Percentiles rank a stretch among this genome's conserved stretches.
phyloP scores from a whole-genome alignment of 805 yeast genomes.

The Ogataea chonburiensis region DNA sequence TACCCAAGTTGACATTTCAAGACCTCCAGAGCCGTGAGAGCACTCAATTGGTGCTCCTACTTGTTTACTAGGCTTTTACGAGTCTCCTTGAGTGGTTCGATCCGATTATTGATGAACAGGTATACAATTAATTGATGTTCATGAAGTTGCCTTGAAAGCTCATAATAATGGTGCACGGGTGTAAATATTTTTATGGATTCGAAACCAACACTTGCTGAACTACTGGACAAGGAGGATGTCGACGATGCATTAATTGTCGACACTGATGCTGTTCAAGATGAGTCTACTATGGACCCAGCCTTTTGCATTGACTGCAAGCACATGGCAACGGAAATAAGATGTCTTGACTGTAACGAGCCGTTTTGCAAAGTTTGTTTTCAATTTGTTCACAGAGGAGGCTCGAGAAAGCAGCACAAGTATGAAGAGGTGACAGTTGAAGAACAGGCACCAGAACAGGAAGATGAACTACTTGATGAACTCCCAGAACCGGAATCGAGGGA shows the following conservation, averaged over 20 bases:
- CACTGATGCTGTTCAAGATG: conserved; percentile 27
- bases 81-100: too few species aligned
- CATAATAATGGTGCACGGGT: conserved; percentile 14
- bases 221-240: conserved; percentile 28
- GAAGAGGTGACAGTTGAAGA: conserved; percentile 26
- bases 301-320: conserved; percentile 72
- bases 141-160: too few species aligned
- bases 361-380: conserved; percentile 71
- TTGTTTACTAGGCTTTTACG: too few species aligned
- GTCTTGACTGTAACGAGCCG: conserved; percentile 61
- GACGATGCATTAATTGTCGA: conserved; percentile 2
- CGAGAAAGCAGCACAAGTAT: conserved; percentile 46
- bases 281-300: conserved; percentile 33
- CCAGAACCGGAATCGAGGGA: conserved; percentile 24
- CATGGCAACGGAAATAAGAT: conserved; percentile 64
- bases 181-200: conserved; percentile 10
- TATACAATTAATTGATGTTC: too few species aligned
- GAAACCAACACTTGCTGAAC: conserved; percentile 26
- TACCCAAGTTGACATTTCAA: too few species aligned
- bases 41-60: too few species aligned
- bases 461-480: conserved; percentile 13
- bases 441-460: conserved; percentile 17
- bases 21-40: too few species aligned
- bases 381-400: conserved; percentile 69
- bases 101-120: too few species aligned